phyloP scores from a whole-genome alignment of 2,329 filamentous ascomycete species.

The Xylaria sp. region DNA sequence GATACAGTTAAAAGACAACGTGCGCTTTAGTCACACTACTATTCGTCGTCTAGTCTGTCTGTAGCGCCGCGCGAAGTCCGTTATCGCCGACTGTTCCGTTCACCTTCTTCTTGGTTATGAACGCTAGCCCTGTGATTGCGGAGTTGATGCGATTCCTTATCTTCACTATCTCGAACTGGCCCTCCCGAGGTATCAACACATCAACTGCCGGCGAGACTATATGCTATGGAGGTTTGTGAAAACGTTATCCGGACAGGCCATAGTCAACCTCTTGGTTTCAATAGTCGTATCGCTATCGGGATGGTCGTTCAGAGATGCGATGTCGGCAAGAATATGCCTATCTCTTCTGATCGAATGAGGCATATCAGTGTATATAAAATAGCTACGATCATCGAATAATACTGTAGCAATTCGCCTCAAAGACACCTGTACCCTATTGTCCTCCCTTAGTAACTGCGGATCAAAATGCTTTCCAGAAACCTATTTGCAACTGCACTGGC shows the following conservation, averaged over 20 bases:
- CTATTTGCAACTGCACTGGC: neutral
- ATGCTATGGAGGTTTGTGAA: too few relatives aligned
- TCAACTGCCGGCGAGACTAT: neutral
- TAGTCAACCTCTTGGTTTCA: neutral
- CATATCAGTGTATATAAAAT: neutral
- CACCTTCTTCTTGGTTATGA: neutral
- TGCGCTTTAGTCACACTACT: too few relatives aligned
- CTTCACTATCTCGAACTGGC: neutral
- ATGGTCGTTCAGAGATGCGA: neutral
- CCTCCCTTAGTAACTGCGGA: neutral
- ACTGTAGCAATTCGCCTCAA: neutral
- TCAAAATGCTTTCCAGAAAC: neutral
- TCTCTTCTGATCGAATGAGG: neutral
- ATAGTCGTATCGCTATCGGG: neutral
- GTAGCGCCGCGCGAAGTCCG: neutral
- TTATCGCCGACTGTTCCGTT: neutral
- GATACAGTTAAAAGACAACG: too few relatives aligned
- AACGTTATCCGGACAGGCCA: neutral
- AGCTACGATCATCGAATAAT: neutral
- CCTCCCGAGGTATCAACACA: neutral
- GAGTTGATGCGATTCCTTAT: neutral
- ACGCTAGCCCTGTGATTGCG: neutral
- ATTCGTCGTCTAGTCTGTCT: too few relatives aligned
- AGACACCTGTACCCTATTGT: neutral
- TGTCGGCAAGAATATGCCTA: neutral